Conservation (phyloP, 352 stramenopile genomes). For the Pythium folliculosum region DNA sequence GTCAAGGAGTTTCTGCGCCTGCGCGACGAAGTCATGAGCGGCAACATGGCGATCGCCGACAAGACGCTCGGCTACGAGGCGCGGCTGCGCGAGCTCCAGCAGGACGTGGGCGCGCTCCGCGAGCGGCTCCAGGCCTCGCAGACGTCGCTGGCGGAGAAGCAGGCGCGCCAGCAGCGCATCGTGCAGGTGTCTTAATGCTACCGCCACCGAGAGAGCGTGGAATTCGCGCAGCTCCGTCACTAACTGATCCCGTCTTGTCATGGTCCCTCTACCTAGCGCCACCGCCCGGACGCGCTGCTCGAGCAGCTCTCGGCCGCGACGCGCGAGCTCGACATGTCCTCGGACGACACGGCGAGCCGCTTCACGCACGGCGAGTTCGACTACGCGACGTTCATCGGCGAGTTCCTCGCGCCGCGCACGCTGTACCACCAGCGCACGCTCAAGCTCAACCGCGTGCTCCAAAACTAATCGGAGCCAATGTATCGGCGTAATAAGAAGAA, state of each 20-base stretch:
- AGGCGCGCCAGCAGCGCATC: conserved; percentile 67
- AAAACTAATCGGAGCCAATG: conserved; percentile 30
- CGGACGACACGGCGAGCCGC: conserved; percentile 70
- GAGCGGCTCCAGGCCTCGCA: conserved; percentile 52
- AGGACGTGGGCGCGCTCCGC: conserved; percentile 51
- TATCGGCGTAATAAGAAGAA: neutral
- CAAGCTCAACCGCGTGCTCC: conserved; percentile 68
- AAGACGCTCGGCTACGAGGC: conserved; percentile 64
- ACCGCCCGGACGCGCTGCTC: conserved; percentile 69
- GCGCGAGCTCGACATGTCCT: conserved; percentile 61
- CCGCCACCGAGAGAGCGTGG: too few relatives aligned
- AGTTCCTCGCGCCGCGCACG: conserved; percentile 67
- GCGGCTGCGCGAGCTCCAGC: conserved; percentile 51
- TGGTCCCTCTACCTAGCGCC: conserved; percentile 39
- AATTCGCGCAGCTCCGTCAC: too few relatives aligned
- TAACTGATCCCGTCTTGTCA: too few relatives aligned
- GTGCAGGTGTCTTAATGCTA: conserved; percentile 40
- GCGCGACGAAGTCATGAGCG: conserved; percentile 72
- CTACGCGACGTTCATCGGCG: conserved; percentile 59
- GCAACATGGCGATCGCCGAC: conserved; percentile 77
- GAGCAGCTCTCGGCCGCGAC: conserved; percentile 66
- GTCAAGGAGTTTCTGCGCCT: conserved; percentile 75
- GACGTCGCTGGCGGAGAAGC: conserved; percentile 63
- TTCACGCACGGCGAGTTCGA: conserved; percentile 79
- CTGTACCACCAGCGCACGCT: conserved; percentile 78